Percentiles rank a stretch among this genome's conserved stretches.
phyloP scores from a whole-genome alignment of 345 rosid species.

The Populus euphratica region DNA sequence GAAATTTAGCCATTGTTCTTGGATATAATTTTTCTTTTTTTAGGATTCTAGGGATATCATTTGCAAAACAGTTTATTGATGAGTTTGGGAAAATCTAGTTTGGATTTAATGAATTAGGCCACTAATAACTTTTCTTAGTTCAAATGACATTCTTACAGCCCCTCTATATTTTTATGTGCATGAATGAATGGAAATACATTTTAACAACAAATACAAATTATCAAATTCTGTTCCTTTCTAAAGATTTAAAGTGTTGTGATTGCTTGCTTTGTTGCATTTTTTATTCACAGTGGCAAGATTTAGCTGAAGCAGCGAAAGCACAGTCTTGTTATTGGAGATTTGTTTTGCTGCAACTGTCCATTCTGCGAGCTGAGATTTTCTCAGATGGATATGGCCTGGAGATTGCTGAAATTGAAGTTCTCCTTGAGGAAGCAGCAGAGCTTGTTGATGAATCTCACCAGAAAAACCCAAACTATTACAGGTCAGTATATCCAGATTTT shows the following conservation, averaged over 20 bases:
- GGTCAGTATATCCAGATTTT: conserved; percentile 35
- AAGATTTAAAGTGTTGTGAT: neutral
- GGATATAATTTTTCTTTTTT: no score
- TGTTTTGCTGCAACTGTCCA: conserved; percentile 70
- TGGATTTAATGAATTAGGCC: neutral
- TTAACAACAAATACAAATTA: neutral
- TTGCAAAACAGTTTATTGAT: neutral
- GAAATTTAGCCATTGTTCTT: neutral
- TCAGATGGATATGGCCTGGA: conserved; percentile 51
- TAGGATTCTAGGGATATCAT: neutral
- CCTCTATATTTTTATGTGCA: neutral
- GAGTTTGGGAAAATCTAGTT: neutral
- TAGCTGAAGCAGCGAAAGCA: conserved; percentile 73
- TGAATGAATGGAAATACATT: neutral
- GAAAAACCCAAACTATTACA: conserved; percentile 75
- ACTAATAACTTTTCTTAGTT: neutral
- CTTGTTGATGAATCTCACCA: conserved; percentile 77
- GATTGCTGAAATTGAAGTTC: conserved; percentile 76
- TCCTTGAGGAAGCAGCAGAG: conserved; percentile 94
- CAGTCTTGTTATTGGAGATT: conserved; percentile 86
- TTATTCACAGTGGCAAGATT: conserved; percentile 69
- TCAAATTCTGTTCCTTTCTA: conserved; percentile 2
- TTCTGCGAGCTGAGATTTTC: conserved; percentile 60
- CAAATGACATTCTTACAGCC: neutral
- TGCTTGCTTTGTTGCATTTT: conserved; percentile 13